Evolutionary conservation across 2,329 filamentous ascomycete genomes (phyloP), one percentile per base, ranked within the genome.

Genomic region (Penicillium sp.): DNA sequence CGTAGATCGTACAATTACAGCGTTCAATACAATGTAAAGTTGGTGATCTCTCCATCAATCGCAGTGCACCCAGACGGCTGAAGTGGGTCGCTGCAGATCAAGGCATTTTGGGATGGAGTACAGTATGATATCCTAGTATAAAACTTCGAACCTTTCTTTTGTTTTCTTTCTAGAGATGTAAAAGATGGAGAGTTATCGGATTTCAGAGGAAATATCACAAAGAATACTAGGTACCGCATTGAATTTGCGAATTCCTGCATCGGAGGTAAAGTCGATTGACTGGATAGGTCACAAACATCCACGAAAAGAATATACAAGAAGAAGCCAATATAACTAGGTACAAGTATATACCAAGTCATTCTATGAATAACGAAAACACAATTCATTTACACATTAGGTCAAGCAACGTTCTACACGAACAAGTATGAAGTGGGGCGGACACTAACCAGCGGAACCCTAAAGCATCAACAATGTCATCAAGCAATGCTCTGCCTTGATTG

Each of bases 401-500:
- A 21, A 21, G 4, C 33, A 11, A 39, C 10, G n/a, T 6, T 19
- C 7, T 43, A 25, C 41, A 13, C 13, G 21, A 50, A 34, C 33
- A 25, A 43, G 21, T 34, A 51, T 44, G 15, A 50, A 50, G 60
- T 33, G 52, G 46, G 23, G 46, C 41, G 16, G 41, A 16, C n/a
- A 38, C 31, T 47, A 39, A 19, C 27, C n/a, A n/a, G n/a, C n/a
- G 53, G 34, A 44, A 55, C 46, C 23, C 53, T 41, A 16, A 41
- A 40, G 46, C 59, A 57, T 58, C 46, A 50, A 58, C 57, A 56
- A 63, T 64, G 61, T 64, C 63, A 65, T 60, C 31, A 29, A 55
- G 21, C 23, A 23, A n/a, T n/a, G n/a, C 6, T 41, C 52, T 62
- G 50, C 59, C 63, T 60, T 61, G 62, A 33, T 63, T 57, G 43